Percentiles rank a stretch among this genome's conserved stretches.
Evolutionary conservation across 371 early-diverging fungal genomes (phyloP).

Genomic region (Circinella minor): DNA sequence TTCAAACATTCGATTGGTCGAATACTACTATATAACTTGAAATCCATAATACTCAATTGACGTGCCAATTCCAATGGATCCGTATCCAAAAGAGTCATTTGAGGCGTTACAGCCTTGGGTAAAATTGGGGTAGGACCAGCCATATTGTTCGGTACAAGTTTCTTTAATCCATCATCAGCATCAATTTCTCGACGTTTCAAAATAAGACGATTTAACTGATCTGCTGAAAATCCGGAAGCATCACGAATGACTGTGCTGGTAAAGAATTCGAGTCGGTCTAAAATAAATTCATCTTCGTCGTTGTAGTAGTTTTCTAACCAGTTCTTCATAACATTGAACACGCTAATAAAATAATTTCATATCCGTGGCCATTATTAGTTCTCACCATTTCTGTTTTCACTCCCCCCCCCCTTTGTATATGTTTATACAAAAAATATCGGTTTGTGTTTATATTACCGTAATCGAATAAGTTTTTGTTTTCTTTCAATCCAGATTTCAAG

Average conservation of each 20-base stretch:
- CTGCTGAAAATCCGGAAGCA: slow-evolving; percentile 68
- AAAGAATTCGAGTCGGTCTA: slow-evolving; percentile 76
- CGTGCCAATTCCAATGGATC: slow-evolving; percentile 93
- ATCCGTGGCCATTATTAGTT: too few species aligned
- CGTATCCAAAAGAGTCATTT: slow-evolving; percentile 73
- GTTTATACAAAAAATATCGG: background rate
- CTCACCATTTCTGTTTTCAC: too few species aligned
- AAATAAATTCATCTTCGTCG: slow-evolving; percentile 68
- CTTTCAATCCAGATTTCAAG: slow-evolving; percentile 79
- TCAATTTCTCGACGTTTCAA: slow-evolving; percentile 67
- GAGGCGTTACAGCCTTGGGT: slow-evolving; percentile 64
- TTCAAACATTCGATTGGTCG: slow-evolving; percentile 84
- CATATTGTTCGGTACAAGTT: slow-evolving; percentile 64
- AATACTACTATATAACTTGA: slow-evolving; percentile 76
- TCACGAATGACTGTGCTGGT: slow-evolving; percentile 77
- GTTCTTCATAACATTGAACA: slow-evolving; percentile 83
- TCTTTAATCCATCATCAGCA: slow-evolving; percentile 57
- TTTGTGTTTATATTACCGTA: slow-evolving; percentile 55
- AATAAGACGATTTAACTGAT: slow-evolving; percentile 70
- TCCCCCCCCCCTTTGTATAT: too few species aligned
- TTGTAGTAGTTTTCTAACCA: slow-evolving; percentile 90
- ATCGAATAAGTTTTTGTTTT: slow-evolving; percentile 82
- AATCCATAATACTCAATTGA: slow-evolving; percentile 90
- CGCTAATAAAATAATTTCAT: slow-evolving; percentile 34
- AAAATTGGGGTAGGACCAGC: slow-evolving; percentile 71